A percentile compares a stretch with the other conserved stretches of the same genome.
phyloP scores from a whole-genome alignment of 495 filamentous ascomycete genomes.

The Penicillium daleae region DNA sequence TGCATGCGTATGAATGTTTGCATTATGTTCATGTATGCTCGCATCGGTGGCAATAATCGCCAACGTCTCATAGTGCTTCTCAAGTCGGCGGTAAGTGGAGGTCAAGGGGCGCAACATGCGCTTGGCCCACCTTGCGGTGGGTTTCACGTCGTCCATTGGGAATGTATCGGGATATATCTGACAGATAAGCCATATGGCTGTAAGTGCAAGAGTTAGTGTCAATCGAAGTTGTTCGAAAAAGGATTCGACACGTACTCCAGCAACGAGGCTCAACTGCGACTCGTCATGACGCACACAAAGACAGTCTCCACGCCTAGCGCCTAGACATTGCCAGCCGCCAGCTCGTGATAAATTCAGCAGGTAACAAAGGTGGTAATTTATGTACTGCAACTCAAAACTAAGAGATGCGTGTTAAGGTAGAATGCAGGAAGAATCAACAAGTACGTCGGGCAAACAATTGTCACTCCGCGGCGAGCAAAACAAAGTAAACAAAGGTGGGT shows the following conservation, averaged over 20 bases:
- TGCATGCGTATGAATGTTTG: conserved; percentile 10
- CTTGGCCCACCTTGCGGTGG: conserved; percentile 53
- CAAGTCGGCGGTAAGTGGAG: conserved; percentile 49
- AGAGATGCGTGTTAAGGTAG: conserved; percentile 12
- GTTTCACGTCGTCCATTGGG: conserved; percentile 46
- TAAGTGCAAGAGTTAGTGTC: conserved; percentile 2
- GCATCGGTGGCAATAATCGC: conserved; percentile 38
- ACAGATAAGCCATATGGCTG: conserved; percentile 14
- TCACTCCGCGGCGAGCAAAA: conserved; percentile 19
- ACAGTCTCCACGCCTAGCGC: conserved; percentile 15
- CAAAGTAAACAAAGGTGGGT: conserved; percentile 38
- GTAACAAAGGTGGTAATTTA: conserved; percentile 16
- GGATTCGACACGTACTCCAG: conserved; percentile 5
- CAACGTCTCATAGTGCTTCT: conserved; percentile 47
- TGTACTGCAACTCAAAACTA: conserved; percentile 17
- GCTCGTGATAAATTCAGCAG: neutral
- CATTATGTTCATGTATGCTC: conserved; percentile 23
- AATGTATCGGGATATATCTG: conserved; percentile 7
- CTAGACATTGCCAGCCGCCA: conserved; percentile 10
- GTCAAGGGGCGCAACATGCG: conserved; percentile 52
- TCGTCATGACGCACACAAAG: conserved; percentile 25
- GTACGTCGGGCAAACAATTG: neutral
- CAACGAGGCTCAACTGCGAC: conserved; percentile 10
- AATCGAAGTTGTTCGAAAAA: neutral
- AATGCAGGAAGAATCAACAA: conserved; percentile 13